Evolutionary conservation across 345 rosid genomes (phyloP), one percentile per base, ranked within the genome.

Genomic region (Boechera stricta): DNA sequence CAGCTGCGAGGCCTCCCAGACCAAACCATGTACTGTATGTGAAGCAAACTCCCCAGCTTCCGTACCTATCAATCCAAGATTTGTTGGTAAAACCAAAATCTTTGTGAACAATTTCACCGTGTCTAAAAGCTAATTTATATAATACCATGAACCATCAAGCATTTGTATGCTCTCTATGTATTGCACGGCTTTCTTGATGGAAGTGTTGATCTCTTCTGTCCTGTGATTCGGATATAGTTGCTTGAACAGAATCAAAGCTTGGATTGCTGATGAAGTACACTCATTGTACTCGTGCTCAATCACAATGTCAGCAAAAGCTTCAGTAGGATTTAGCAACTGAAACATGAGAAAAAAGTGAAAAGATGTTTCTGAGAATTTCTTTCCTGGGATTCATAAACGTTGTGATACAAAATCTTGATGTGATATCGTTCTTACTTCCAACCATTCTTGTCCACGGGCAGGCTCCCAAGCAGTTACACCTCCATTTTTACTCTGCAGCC

Each of bases 211-310:
- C 73, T 79, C 85, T 58, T 71, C 58, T 48, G 69, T 77, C 62
- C 75, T 77, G 73, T 82, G 84, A 45, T 51, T 56, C 0, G 87
- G 87, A 56, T 80, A 82, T 67, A 70, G 71, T 76, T 82, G 75
- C 74, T 71, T 82, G 80, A 84, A 79, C 65, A 82, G 24, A 74
- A 84, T 57, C 60, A 84, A 55, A 21, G 80, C 85, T 41, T 79
- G 83, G 35, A 82, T 80, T 28, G 71, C 78, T 13, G 90, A 81
- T 24, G 85, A 65, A 45, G 90, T 84, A 67, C 90, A 84, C 71
- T 86, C 90, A 29, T 69, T 79, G 77, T 84, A 85, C 52, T 87
- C 87, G 18, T 80, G 83, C 84, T 87, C 87, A 38, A 85, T 66
- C 49, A 87, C 85, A 12, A 77, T 75, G 83, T 81, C 87, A 7